Evolutionary conservation across 2,329 filamentous ascomycete species (phyloP), one percentile per base, ranked within the genome.

Genomic region (Helotiales sp.): DNA sequence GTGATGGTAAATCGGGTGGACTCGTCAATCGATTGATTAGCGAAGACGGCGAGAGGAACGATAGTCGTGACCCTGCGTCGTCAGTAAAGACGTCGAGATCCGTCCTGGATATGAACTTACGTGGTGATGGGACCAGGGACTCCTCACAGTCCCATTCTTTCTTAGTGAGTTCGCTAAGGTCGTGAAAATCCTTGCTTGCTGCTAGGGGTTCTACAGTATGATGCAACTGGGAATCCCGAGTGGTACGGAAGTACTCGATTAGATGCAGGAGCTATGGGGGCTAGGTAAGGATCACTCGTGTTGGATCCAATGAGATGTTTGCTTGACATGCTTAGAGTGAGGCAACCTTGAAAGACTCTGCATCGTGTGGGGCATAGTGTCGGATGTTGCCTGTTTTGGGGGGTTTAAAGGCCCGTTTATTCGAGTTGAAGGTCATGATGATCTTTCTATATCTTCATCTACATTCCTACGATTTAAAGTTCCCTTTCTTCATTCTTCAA

Each of bases 371-470:
- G 7, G 54, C 54, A 55, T 55, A n/a, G 54, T 34, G 54, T 57
- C n/a, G 54, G 54, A 17, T 45, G 28, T 28, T 55, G 20, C 13
- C 54, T 37, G 30, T 24, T 57, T 57, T n/a, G 54, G 13, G 32
- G 11, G 5, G 26, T 28, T 22, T 13, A 57, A 11, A 24, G 37
- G 30, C 11, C 20, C 8, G 10, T 30, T 2, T n/a, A 5, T 40
- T 57, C n/a, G 10, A 15, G 11, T 5, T 40, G 37, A 45, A 45
- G n/a, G 17, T 20, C 40, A 45, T 20, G 10, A 6, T 20, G 7
- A 10, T 20, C n/a, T 40, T 57, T 57, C 30, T 57, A 57, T 57
- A 57, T 57, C 54, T 15, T 57, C 54, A 57, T 57, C 54, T 37
- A 17, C 20, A 15, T 57, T 57, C 30, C 54, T 20, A 3, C 11